Evolutionary conservation across 1,139 yeast genomes (phyloP).

Genomic region (Yamadazyma atmosphaerica): DNA sequence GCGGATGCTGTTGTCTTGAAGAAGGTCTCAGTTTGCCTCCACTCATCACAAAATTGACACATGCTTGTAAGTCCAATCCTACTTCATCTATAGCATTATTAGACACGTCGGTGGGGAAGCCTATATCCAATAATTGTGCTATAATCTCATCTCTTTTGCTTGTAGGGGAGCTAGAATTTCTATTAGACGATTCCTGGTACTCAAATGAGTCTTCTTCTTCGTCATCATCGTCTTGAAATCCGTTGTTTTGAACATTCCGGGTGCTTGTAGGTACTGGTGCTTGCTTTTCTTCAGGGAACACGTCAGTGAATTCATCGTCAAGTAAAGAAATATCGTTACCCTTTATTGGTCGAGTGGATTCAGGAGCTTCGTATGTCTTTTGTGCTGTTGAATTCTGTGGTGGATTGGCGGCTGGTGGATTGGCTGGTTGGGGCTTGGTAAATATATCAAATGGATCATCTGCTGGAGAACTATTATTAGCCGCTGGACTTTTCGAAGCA

Average conservation of each 20-base stretch:
- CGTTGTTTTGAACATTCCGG: no score
- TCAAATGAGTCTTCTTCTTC: no score
- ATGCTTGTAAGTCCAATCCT: conserved; percentile 65
- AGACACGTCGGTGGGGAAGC: conserved; percentile 66
- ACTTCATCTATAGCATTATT: conserved; percentile 55
- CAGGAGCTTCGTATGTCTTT: no score
- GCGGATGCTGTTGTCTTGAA: conserved; percentile 4
- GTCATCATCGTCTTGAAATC: no score
- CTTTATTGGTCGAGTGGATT: neutral
- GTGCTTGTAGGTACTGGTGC: conserved; percentile 8
- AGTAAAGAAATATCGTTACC: conserved; percentile 21
- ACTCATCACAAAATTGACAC: conserved; percentile 68
- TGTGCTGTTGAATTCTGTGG: no score
- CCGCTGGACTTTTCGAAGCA: neutral
- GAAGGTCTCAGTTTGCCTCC: conserved; percentile 21
- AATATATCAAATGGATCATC: conserved; percentile 25
- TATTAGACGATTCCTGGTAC: no score
- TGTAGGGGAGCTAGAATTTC: conserved; percentile 6
- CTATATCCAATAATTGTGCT: conserved; percentile 79
- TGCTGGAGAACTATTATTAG: neutral
- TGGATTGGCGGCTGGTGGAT: neutral
- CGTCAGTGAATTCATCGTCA: conserved; percentile 48
- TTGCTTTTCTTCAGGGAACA: conserved; percentile 21
- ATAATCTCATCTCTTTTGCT: conserved; percentile 49
- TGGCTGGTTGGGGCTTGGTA: conserved; percentile 2